Conservation (phyloP, 176 grass and related monocot species). For the Puya raimondii region DNA sequence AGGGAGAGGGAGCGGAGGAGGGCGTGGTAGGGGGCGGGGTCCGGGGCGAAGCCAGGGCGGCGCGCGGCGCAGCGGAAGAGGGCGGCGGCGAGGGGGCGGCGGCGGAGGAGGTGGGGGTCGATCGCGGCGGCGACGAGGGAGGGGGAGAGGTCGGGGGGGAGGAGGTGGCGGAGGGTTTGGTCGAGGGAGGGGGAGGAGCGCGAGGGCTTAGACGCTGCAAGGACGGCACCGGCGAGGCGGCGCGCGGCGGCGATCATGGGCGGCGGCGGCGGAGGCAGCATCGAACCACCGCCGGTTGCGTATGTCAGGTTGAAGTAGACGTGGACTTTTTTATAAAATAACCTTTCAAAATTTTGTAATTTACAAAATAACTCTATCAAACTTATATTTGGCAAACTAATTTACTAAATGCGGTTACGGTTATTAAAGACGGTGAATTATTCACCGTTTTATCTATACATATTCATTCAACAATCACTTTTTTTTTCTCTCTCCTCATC, state of each 20-base stretch:
- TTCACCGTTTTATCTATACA: no score
- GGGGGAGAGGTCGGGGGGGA: neutral
- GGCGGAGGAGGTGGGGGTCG: slow-evolving; percentile 1
- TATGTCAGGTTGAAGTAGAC: no score
- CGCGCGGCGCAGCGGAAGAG: neutral
- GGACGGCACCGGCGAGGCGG: slow-evolving; percentile 13
- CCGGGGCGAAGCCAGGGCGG: slow-evolving; percentile 8
- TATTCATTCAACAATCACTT: no score
- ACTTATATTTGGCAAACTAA: no score
- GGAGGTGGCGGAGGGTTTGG: neutral
- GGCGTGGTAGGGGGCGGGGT: neutral
- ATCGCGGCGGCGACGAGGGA: slow-evolving; percentile 6
- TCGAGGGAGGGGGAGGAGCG: neutral
- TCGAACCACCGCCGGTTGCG: no score
- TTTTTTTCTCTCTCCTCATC: no score
- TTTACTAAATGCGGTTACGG: no score
- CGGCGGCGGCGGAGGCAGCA: neutral
- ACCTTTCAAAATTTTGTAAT: no score
- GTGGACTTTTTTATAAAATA: no score
- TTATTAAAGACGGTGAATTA: no score
- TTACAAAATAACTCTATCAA: no score
- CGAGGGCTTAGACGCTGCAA: neutral
- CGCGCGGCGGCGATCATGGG: neutral
- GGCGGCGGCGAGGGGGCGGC: slow-evolving; percentile 2
- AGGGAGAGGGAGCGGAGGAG: neutral